Percentiles rank a stretch among this genome's conserved stretches.
These are phyloP conservation scores for Termitomyces heimii DNA, from an alignment of 768 basidiomycete species.

Conservation along the genomic window DNA sequence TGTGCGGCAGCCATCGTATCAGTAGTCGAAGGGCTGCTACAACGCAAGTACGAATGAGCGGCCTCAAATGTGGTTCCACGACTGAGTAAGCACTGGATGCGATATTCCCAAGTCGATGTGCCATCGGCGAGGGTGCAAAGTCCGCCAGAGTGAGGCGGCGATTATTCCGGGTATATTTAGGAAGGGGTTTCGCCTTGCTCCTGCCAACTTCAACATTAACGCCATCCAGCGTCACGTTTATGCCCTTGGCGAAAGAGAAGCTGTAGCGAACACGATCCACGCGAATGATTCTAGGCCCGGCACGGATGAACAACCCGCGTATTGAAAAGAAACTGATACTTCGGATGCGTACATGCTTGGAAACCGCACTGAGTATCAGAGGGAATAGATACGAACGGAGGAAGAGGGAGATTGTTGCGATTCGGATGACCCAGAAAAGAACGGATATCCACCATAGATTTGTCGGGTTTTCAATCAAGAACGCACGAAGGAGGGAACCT, in stretches of 20 bases:
- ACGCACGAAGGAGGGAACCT: slow-evolving; percentile 13
- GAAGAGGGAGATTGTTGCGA: slow-evolving; percentile 49
- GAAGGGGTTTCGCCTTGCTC: slow-evolving; percentile 14
- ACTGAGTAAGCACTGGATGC: slow-evolving; percentile 34
- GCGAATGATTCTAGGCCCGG: slow-evolving; percentile 45
- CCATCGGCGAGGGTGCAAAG: slow-evolving; percentile 39
- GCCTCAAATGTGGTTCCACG: slow-evolving; percentile 58
- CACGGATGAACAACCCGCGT: slow-evolving; percentile 65
- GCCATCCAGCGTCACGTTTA: slow-evolving; percentile 62
- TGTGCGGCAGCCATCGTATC: slow-evolving; percentile 61
- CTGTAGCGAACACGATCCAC: slow-evolving; percentile 71
- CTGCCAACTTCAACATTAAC: slow-evolving; percentile 46
- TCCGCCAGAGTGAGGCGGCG: slow-evolving; percentile 42
- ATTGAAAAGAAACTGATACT: slow-evolving; percentile 76
- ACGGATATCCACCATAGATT: slow-evolving; percentile 33
- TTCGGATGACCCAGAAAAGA: slow-evolving; percentile 44
- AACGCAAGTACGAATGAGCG: slow-evolving; percentile 49
- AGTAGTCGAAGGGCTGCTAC: slow-evolving; percentile 49
- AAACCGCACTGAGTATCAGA: slow-evolving; percentile 52
- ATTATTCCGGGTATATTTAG: slow-evolving; percentile 24
- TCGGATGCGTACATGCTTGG: slow-evolving; percentile 60
- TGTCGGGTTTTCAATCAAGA: slow-evolving; percentile 26
- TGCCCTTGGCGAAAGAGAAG: slow-evolving; percentile 43
- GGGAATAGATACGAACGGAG: slow-evolving; percentile 65
- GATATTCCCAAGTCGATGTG: slow-evolving; percentile 31